Conservation (phyloP, 495 filamentous ascomycete species). For the Chaetomium tenue region DNA sequence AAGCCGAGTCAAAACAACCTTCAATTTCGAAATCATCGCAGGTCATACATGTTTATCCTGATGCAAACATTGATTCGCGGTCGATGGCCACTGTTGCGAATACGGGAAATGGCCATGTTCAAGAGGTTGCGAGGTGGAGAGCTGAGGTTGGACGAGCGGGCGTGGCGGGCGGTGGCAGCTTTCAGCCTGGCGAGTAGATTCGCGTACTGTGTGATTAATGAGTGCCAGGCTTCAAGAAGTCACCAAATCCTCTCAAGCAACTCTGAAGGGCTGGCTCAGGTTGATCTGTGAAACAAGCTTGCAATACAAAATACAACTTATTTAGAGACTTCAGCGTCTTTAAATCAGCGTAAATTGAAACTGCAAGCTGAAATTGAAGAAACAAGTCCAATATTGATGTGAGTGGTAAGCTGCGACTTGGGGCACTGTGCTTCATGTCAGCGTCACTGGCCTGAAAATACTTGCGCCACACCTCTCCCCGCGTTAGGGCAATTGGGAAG, state of each 20-base stretch:
- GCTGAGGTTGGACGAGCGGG: conserved; percentile 15
- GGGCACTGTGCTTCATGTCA: conserved; percentile 16
- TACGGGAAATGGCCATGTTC: conserved; percentile 13
- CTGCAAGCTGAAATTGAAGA: neutral
- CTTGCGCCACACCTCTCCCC: conserved; percentile 26
- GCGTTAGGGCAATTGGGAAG: conserved; percentile 37
- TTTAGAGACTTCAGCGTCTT: too few relatives aligned
- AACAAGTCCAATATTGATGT: neutral
- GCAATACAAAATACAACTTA: too few relatives aligned
- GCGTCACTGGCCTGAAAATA: neutral
- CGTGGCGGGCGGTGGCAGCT: conserved; percentile 9
- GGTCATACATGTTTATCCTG: conserved; percentile 12
- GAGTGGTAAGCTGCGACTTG: neutral
- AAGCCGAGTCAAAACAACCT: neutral
- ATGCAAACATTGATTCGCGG: neutral
- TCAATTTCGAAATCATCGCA: neutral
- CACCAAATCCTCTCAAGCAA: neutral
- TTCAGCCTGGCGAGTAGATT: conserved; percentile 1
- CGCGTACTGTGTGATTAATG: conserved; percentile 26
- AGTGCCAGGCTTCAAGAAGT: neutral
- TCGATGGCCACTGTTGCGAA: conserved; percentile 4
- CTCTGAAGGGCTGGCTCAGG: neutral
- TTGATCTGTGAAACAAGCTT: too few relatives aligned
- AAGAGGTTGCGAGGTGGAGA: conserved; percentile 25
- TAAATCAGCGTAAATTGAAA: neutral